phyloP scores from a whole-genome alignment of 352 stramenopile species.

The Pythium rhizo-oryzae region DNA sequence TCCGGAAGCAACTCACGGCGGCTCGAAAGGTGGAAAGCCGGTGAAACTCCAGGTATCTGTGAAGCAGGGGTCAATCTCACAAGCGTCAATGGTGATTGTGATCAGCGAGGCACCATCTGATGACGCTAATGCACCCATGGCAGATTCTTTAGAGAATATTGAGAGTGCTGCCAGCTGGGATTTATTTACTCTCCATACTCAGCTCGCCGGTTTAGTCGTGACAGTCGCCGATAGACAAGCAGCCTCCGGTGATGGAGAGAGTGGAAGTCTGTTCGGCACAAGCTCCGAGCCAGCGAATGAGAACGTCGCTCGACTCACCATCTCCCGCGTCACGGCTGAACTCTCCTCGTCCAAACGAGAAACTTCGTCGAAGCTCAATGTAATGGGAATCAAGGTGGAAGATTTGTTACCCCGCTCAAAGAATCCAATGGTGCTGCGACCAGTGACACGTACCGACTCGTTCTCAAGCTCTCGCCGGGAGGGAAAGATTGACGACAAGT shows the following conservation, averaged over 20 bases:
- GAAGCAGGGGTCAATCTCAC: slow-evolving; percentile 75
- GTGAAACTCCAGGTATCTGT: slow-evolving; percentile 57
- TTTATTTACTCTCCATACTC: slow-evolving; percentile 62
- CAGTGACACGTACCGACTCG: slow-evolving; percentile 33
- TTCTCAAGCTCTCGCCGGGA: slow-evolving; percentile 11
- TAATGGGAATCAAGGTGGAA: slow-evolving; percentile 76
- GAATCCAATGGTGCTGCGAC: slow-evolving; percentile 66
- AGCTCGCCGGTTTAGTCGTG: slow-evolving; percentile 69
- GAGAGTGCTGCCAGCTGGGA: slow-evolving; percentile 43
- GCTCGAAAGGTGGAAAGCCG: slow-evolving; percentile 19
- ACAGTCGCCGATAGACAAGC: slow-evolving; percentile 71
- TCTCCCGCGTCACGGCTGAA: slow-evolving; percentile 67
- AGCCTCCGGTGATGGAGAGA: slow-evolving; percentile 5
- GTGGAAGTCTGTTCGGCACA: slow-evolving; percentile 29
- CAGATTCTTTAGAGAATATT: not conserved
- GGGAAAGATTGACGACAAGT: slow-evolving; percentile 30
- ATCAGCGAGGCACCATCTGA: slow-evolving; percentile 43
- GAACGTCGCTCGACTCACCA: slow-evolving; percentile 63
- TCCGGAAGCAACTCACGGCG: slow-evolving; percentile 39
- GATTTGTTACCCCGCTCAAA: slow-evolving; percentile 71
- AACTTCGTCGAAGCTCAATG: slow-evolving; percentile 60
- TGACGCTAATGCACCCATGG: slow-evolving; percentile 4
- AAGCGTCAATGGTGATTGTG: slow-evolving; percentile 71
- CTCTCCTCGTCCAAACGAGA: slow-evolving; percentile 41
- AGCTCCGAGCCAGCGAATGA: slow-evolving; percentile 32